Conservation (phyloP, 2,329 filamentous ascomycete genomes). For the Fusarium metavorans region DNA sequence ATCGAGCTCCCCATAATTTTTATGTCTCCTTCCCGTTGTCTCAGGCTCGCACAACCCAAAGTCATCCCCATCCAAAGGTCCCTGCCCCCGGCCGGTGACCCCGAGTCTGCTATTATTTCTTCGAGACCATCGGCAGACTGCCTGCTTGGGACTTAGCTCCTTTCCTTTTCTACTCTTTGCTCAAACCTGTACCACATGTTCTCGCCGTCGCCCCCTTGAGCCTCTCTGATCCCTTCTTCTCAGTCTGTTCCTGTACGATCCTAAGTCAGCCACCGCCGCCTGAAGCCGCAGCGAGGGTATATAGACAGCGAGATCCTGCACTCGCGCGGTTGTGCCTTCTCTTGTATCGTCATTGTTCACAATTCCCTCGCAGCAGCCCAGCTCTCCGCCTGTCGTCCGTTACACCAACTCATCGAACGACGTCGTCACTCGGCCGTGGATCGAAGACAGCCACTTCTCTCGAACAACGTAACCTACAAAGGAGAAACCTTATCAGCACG, state of each 20-base stretch:
- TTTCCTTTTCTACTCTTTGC: slow-evolving; percentile 27
- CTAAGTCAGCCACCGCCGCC: slow-evolving; percentile 43
- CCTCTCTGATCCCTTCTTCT: slow-evolving; percentile 33
- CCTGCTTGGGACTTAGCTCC: slow-evolving; percentile 37
- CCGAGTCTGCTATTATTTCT: slow-evolving; percentile 44
- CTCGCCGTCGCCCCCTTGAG: slow-evolving; percentile 39
- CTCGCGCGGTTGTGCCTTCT: slow-evolving; percentile 46
- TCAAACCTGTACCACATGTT: slow-evolving; percentile 43
- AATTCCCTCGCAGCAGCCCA: slow-evolving; percentile 33
- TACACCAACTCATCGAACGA: slow-evolving; percentile 40
- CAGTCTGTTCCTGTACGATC: slow-evolving; percentile 46
- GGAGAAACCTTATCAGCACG: slow-evolving; percentile 4
- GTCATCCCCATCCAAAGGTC: slow-evolving; percentile 44
- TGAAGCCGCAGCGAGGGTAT: slow-evolving; percentile 49
- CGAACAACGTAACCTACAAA: slow-evolving; percentile 21
- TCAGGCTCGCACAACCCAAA: slow-evolving; percentile 56
- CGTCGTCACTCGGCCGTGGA: slow-evolving; percentile 31
- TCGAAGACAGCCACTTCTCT: slow-evolving; percentile 20
- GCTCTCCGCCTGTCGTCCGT: slow-evolving; percentile 36
- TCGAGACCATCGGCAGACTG: slow-evolving; percentile 39
- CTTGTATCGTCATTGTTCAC: slow-evolving; percentile 36
- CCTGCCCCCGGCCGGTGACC: slow-evolving; percentile 44
- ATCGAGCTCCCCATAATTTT: slow-evolving; percentile 51
- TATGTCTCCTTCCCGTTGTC: slow-evolving; percentile 56
- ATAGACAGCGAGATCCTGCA: slow-evolving; percentile 55